Evolutionary conservation across 441 rosid species (phyloP).

Genomic region (Hura crepitans): DNA sequence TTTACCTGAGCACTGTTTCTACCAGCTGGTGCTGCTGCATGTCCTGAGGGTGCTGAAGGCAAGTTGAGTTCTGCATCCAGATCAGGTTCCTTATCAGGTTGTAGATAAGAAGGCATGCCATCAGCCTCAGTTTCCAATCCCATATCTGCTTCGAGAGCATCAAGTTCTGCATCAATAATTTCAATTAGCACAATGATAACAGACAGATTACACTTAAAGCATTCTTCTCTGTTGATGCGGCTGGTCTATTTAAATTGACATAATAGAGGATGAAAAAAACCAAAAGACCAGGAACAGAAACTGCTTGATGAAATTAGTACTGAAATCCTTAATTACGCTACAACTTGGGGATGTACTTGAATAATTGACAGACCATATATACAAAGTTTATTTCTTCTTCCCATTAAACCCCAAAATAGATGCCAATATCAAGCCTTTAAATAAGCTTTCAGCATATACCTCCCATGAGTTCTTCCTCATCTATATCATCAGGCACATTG

Average conservation of each 20-base stretch:
- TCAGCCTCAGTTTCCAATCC: slow-evolving; percentile 76
- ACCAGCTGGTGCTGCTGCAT: slow-evolving; percentile 46
- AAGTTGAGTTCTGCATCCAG: slow-evolving; percentile 64
- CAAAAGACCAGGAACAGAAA: not conserved
- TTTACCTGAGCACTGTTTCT: slow-evolving; percentile 62
- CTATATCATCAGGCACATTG: slow-evolving; percentile 90
- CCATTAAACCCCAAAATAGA: slow-evolving; percentile 1
- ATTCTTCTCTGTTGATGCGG: not conserved
- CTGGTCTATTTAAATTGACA: not conserved
- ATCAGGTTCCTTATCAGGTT: slow-evolving; percentile 79
- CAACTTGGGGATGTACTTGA: not conserved
- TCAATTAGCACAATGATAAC: slow-evolving; percentile 3
- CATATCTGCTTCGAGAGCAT: slow-evolving; percentile 91
- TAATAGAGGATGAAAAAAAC: not conserved
- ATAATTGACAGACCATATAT: not conserved
- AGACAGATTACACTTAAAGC: not conserved
- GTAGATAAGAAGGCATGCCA: slow-evolving; percentile 90
- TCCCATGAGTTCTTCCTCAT: slow-evolving; percentile 98
- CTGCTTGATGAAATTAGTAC: not conserved
- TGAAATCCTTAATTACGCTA: no score
- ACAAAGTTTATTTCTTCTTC: not conserved
- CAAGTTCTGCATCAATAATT: slow-evolving; percentile 66
- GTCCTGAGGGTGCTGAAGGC: slow-evolving; percentile 79
- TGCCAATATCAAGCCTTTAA: not conserved
- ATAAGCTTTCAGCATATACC: slow-evolving; percentile 46